phyloP scores from a whole-genome alignment of 768 basidiomycete genomes.

The Auricularia sp. region DNA sequence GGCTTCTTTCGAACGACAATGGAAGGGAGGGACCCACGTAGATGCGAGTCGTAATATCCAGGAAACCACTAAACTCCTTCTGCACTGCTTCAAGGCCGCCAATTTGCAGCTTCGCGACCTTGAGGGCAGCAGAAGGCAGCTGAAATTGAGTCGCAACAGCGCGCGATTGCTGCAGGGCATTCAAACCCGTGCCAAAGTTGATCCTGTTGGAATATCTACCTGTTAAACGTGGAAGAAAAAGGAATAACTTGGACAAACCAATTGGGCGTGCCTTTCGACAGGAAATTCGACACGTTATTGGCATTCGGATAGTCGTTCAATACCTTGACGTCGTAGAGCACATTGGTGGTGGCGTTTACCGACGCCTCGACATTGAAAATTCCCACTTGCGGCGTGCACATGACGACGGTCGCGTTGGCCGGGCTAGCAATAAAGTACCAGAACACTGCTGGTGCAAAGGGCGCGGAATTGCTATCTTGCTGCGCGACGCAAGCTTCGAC shows the following conservation, averaged over 20 bases:
- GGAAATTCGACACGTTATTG: background rate
- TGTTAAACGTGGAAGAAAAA: background rate
- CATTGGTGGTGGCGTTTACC: background rate
- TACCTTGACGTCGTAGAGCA: background rate
- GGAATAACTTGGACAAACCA: background rate
- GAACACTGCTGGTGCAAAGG: background rate
- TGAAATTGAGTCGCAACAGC: background rate
- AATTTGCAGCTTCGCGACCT: conserved; percentile 26
- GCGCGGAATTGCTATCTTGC: background rate
- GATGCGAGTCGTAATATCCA: conserved; percentile 38
- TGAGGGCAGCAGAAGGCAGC: background rate
- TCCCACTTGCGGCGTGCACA: background rate
- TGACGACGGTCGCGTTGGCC: background rate
- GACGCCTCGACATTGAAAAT: background rate
- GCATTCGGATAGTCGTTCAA: background rate
- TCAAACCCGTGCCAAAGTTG: background rate
- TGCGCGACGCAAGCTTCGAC: background rate
- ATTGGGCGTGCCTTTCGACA: background rate
- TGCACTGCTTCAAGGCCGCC: conserved; percentile 38
- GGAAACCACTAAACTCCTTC: conserved; percentile 38
- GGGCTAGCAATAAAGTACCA: background rate
- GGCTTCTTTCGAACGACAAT: background rate
- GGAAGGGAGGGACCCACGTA: conserved; percentile 34
- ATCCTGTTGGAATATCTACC: background rate
- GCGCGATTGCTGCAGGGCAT: background rate